Base-by-base conservation (phyloP, 257 asterid species). In the Jacaranda copaia region DNA sequence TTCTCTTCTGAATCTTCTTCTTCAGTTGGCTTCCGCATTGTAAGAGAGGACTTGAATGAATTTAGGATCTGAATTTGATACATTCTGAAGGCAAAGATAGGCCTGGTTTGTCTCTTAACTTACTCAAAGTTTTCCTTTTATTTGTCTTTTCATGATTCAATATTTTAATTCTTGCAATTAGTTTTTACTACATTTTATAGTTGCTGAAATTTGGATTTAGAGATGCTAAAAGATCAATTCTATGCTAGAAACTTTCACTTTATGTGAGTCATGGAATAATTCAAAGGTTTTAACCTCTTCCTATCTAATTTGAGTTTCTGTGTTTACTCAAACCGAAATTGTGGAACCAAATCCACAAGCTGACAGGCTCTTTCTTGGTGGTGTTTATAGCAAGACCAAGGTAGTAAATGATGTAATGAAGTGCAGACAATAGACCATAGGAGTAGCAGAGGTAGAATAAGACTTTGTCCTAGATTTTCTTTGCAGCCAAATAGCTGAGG, bases 21-120 rank as follows among this genome's bases (percentile, higher is more conserved):
- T 65, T 46, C 32, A 16, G 43, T 69, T 45, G 64, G 68, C 14
- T 70, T 64, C 74, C 67, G 61, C 38, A 15, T 39, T 69, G 78
- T 39, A 48, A 68, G 86, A 75, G 73, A 91, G 91, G 97, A 97
- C 99, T 84, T 92, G 98, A 90, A 84, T 92, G 97, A 95, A 95
- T 83, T 75, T 95, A 89, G 98, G 98, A 83, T 95, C 99, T 73
- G 92, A 95, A 79, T 78, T 87, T 76, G 99, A 95, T 89, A 96
- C 96, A 57, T 92, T 95, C 64, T 86, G 88, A 86, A 89, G 90
- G 73, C 94, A 91, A 84, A 97, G 98, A 36, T 96, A 91, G 77
- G 94, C 98, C 58, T 95, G 99, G 99, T 95, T 36, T 70, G 64
- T 59, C 53, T 77, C 74, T 80, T 43, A 14, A 53, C 68, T 60